Base-by-base conservation (phyloP, 805 yeast species). In the Wickerhamiella nectarea region DNA sequence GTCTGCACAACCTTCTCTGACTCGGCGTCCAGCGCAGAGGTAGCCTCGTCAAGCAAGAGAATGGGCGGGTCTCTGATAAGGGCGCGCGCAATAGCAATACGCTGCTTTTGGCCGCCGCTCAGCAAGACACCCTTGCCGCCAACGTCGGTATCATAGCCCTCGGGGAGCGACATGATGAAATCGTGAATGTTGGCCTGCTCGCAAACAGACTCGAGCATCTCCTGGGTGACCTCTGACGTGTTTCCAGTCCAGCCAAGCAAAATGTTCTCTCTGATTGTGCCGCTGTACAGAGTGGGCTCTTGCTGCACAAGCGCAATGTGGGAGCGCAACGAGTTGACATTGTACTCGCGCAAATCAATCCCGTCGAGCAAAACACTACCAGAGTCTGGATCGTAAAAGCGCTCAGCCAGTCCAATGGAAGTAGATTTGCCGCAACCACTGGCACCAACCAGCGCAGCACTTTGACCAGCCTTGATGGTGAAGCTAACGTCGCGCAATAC, bases 71-170 rank as follows among this genome's bases (percentile, higher is more conserved):
- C 66, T 48, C 75, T 72, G 46, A 75, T 69, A 48, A 76, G 63
- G 2, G 79, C 78, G 49, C 82, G 60, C 0, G 81, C 81, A 54
- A 76, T 72, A 5, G 80, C 80, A 28, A 76, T 63, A 50, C 80
- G 64, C 56, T 76, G 82, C 51, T 76, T 74, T 52, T 76, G 81
- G 8, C 82, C 82, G 22, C 81, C 82, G 2, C 78, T 72, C n/a
- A 76, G 59, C 18, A 71, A 60, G 0, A 72, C 68, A 1, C 76
- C 76, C 31, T 71, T 56, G 5, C 66, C 55, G 3, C 75, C 75
- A 43, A 70, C 68, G 10, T 66, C 54, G 0, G 76, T 71, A 34
- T 71, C 71, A 49, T 70, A 71, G 6, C 72, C 73, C 36, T 71
- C 73, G 1, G 75, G 74, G 49, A 71, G 64, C 1, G 63, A 53